Evolutionary conservation across 805 yeast species (phyloP).

Genomic region (Kluyveromyces aestuarii): DNA sequence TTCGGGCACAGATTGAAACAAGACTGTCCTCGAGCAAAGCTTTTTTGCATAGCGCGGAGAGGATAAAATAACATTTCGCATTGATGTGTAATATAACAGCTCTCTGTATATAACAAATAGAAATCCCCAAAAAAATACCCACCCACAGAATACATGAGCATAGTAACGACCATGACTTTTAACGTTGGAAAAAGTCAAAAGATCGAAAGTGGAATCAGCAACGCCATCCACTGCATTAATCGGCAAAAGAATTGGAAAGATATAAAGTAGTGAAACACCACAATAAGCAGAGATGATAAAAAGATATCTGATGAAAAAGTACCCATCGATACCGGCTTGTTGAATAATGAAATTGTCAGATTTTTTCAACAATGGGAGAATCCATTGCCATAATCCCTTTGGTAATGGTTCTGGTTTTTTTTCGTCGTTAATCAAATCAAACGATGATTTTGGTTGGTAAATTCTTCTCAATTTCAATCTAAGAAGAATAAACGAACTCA

Average conservation of each 20-base stretch:
- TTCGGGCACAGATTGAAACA: slow-evolving; percentile 78
- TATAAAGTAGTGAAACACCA: slow-evolving; percentile 43
- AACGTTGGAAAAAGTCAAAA: slow-evolving; percentile 71
- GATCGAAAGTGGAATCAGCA: slow-evolving; percentile 60
- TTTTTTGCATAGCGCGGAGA: slow-evolving; percentile 73
- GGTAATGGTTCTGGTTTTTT: slow-evolving; percentile 70
- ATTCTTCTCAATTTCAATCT: slow-evolving; percentile 65
- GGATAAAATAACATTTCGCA: slow-evolving; percentile 69
- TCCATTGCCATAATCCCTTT: slow-evolving; percentile 61
- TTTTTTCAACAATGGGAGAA: slow-evolving; percentile 50
- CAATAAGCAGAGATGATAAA: slow-evolving; percentile 45
- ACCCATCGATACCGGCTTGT: slow-evolving; percentile 92
- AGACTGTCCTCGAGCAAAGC: slow-evolving; percentile 69
- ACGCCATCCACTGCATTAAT: slow-evolving; percentile 66
- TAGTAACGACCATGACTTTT: slow-evolving; percentile 52
- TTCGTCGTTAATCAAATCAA: slow-evolving; percentile 47
- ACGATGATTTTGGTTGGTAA: slow-evolving; percentile 74
- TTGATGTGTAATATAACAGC: slow-evolving; percentile 62
- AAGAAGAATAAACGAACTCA: slow-evolving; percentile 52
- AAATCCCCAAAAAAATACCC: slow-evolving; percentile 66
- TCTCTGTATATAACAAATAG: slow-evolving; percentile 77
- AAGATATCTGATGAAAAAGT: slow-evolving; percentile 76
- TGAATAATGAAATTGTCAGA: slow-evolving; percentile 69
- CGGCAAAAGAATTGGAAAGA: slow-evolving; percentile 70
- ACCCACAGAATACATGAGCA: slow-evolving; percentile 76